Base-by-base conservation (phyloP, 345 rosid genomes). In the Eucalyptus regnans region DNA sequence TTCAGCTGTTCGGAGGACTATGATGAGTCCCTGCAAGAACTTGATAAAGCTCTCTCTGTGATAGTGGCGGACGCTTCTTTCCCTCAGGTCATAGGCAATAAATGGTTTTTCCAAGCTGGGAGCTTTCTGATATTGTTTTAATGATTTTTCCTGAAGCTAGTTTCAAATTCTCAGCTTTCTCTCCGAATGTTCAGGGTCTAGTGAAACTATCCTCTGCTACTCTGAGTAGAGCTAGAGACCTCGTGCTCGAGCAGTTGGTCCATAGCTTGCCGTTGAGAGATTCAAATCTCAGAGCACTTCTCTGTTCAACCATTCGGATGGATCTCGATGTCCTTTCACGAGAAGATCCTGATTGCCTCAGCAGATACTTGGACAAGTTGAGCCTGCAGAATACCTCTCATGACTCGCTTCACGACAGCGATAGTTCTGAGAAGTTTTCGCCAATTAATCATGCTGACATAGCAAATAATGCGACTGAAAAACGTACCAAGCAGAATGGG, bases 221-320 rank as follows among this genome's bases (percentile, higher is more conserved):
- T 88, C 96, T 97, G 44, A 85, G 51, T 62, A 90, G 89, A 44
- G 97, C 91, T 16, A 93, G 94, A 89, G 92, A 87, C 22, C 89
- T 95, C 89, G 92, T 94, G 5, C 86, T 86, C 9, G 93, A 92
- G 88, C 94, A 95, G 89, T 87, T 95, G 89, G 87, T 93, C 87
- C 93, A 89, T 76, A 89, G 91, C 89, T 93, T 95, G 51, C 92
- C 95, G 6, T 89, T 96, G 90, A 97, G 96, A 90, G 96, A 94
- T 89, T 91, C 92, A 56, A 96, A 94, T 93, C 95, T 95, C 86
- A 92, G 86, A 92, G 96, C 94, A 90, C 86, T 94, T 90, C 89
- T 97, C n/a, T 89, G 88, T 85, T 96, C 98, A 88, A 89, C 92
- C 8, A 64, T 95, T 86, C 93, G 94, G 89, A 91, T 91, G 94